A percentile compares a stretch with the other conserved stretches of the same genome.
These are phyloP conservation scores for Pseudonectria foliicola DNA, from an alignment of 2,329 filamentous ascomycete genomes.

Conservation along the genomic window DNA sequence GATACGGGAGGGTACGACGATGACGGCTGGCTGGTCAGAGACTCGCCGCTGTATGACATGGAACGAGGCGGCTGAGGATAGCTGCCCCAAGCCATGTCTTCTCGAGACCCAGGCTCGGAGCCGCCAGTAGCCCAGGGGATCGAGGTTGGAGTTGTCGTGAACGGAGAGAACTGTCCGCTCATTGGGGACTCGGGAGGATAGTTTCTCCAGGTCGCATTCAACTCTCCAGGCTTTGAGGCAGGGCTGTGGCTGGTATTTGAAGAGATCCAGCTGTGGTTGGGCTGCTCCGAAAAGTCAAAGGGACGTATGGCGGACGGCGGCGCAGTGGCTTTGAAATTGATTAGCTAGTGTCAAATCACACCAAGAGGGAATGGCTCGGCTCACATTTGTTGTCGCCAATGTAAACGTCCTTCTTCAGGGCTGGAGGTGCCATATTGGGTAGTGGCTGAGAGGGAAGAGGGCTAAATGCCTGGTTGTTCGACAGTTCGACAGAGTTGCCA, in stretches of 20 bases:
- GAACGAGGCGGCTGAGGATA: slow-evolving; percentile 38
- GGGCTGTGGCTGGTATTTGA: slow-evolving; percentile 33
- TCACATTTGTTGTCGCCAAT: slow-evolving; percentile 37
- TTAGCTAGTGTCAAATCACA: slow-evolving; percentile 3
- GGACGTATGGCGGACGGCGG: slow-evolving; percentile 7
- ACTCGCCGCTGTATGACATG: slow-evolving; percentile 42
- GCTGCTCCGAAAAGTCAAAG: slow-evolving; percentile 29
- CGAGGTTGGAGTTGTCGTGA: slow-evolving; percentile 35
- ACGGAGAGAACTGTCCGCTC: slow-evolving; percentile 43
- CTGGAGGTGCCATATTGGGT: slow-evolving; percentile 37
- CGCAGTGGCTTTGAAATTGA: slow-evolving; percentile 5
- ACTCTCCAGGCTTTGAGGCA: slow-evolving; percentile 35
- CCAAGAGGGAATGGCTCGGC: slow-evolving; percentile 22
- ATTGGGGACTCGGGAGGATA: slow-evolving; percentile 45
- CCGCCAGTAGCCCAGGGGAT: slow-evolving; percentile 34
- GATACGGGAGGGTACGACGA: slow-evolving; percentile 34
- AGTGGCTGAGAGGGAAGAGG: slow-evolving; percentile 38
- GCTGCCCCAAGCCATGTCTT: slow-evolving; percentile 39
- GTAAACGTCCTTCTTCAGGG: slow-evolving; percentile 35
- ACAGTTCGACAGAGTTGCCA: slow-evolving; percentile 35
- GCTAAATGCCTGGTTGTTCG: slow-evolving; percentile 34
- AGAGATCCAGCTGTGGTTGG: slow-evolving; percentile 37
- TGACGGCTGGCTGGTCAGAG: slow-evolving; percentile 27
- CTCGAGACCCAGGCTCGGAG: slow-evolving; percentile 32
- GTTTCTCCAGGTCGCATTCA: slow-evolving; percentile 40